A percentile compares a stretch with the other conserved stretches of the same genome.
These are phyloP conservation scores for Parasarocladium wereldwijsianum DNA, from an alignment of 2,329 filamentous ascomycete species.

Conservation along the genomic window DNA sequence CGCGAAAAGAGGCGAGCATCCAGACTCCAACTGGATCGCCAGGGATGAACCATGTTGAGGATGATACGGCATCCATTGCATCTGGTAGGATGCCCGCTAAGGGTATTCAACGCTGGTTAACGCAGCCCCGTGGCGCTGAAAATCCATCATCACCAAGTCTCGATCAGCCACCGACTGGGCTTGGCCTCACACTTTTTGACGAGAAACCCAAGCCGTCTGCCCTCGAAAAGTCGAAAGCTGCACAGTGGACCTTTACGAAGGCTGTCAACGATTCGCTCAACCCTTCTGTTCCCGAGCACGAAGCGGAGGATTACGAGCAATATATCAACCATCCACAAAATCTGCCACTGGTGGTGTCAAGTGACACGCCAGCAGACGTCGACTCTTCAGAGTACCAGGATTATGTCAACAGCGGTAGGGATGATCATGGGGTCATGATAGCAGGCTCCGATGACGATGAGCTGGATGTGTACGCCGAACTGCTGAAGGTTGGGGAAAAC, in stretches of 20 bases:
- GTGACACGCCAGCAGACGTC: conserved; percentile 45
- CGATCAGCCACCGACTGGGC: conserved; percentile 2
- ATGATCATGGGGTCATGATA: conserved; percentile 40
- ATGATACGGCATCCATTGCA: conserved; percentile 23
- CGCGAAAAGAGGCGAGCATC: conserved; percentile 44
- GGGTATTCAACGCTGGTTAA: conserved; percentile 46
- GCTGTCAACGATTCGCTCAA: conserved; percentile 77
- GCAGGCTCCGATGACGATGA: conserved; percentile 30
- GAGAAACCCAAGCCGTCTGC: conserved; percentile 39
- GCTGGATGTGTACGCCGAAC: conserved; percentile 53
- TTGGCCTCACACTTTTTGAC: background rate
- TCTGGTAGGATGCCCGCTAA: conserved; percentile 31
- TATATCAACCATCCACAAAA: conserved; percentile 85
- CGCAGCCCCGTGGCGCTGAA: conserved; percentile 8
- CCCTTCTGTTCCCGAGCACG: conserved; percentile 60
- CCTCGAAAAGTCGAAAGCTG: conserved; percentile 64
- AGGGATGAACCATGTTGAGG: conserved; percentile 13
- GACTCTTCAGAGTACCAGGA: conserved; percentile 59
- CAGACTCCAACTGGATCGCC: conserved; percentile 1
- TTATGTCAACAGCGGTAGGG: conserved; percentile 58
- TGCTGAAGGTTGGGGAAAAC: conserved; percentile 64
- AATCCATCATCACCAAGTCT: background rate
- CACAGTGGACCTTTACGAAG: conserved; percentile 79
- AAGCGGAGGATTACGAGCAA: conserved; percentile 73
- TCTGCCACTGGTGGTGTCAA: conserved; percentile 67